Evolutionary conservation across 2,329 filamentous ascomycete genomes (phyloP), one percentile per base, ranked within the genome.

Genomic region (Diplodia corticola): DNA sequence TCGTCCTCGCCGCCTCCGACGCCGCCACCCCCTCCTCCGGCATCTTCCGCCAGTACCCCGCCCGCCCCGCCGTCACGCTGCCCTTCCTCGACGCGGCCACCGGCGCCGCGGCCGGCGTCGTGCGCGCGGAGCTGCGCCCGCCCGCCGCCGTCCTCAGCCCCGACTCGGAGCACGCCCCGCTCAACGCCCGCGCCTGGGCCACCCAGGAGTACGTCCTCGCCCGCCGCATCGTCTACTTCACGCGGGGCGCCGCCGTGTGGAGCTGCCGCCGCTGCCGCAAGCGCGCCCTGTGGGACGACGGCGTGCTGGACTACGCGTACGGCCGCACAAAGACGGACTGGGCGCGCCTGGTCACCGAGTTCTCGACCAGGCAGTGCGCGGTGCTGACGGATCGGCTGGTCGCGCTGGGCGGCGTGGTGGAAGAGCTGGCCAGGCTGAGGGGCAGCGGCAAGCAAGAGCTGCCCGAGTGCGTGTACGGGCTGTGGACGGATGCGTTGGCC

Each of bases 1-100:
- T 64, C 48, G 26, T 50, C 33, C n/a, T 67, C 37, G 57, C 48
- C 12, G 65, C 65, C 9, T 15, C 59, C 5, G 28, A 20, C 46
- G 20, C 30, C 7, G 7, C 65, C 5, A 26, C 3, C 20, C n/a
- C 33, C 0, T 2, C 46, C 28, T 30, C 1, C 3, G 65, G 59
- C 5, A 20, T 60, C 4, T 35, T 60, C 55, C 55, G 40, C 9
- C 17, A 2, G 4, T 49, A 48, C 40, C 37, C 37, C 4, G 1
- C n/a, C 5, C 26, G 55, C 17, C 1, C 4, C 5, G 12, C 15
- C 33, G 13, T n/a, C n/a, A 26, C 26, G 3, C 13, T 60, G 17
- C 40, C 40, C 2, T 60, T 15, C 20, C 15, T 48, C 24, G 37
- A 13, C 55, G 10, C n/a, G n/a, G n/a, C 7, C 13, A 2, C 7